A percentile compares a stretch with the other conserved stretches of the same genome.
phyloP scores from a whole-genome alignment of 352 stramenopile species.

The Globisporangium splendens region DNA sequence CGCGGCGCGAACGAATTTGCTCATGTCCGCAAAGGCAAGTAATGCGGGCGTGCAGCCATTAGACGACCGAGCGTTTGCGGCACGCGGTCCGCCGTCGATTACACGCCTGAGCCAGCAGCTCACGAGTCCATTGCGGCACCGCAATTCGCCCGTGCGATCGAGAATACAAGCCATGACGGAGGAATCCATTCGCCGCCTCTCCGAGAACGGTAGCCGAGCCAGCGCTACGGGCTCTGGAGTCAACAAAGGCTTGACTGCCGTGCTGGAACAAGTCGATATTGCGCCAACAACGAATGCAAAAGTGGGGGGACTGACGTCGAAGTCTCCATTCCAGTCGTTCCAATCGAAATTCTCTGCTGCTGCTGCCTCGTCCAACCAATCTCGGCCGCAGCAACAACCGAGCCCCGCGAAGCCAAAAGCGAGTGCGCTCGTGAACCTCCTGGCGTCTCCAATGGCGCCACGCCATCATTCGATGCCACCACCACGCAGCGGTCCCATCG shows the following conservation, averaged over 20 bases:
- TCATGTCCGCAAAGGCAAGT: constrained; percentile 11
- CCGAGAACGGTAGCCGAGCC: not conserved
- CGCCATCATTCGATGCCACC: constrained; percentile 4
- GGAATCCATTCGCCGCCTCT: constrained; percentile 17
- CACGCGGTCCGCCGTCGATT: constrained; percentile 13
- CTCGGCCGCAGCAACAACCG: not conserved
- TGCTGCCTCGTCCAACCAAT: not conserved
- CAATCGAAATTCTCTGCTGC: constrained; percentile 50
- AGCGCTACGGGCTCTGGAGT: not conserved
- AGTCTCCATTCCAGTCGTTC: constrained; percentile 80
- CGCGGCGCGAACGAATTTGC: constrained; percentile 1
- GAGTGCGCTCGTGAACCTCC: constrained; percentile 4
- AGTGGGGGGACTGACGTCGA: constrained; percentile 24
- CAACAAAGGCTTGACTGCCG: constrained; percentile 13
- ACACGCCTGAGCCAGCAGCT: constrained; percentile 16
- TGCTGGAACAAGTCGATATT: constrained; percentile 43
- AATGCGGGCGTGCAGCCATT: constrained; percentile 12
- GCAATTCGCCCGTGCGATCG: constrained; percentile 16
- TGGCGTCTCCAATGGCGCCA: constrained; percentile 15
- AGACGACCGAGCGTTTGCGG: constrained; percentile 14
- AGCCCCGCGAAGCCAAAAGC: constrained; percentile 11
- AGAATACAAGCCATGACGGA: constrained; percentile 17
- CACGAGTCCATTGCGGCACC: constrained; percentile 20
- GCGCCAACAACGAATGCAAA: constrained; percentile 18
- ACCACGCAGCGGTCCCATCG: constrained; percentile 24